These are phyloP conservation scores for Tillandsia fasciculata DNA, from an alignment of 176 grass and related monocot genomes.

Conservation along the genomic window DNA sequence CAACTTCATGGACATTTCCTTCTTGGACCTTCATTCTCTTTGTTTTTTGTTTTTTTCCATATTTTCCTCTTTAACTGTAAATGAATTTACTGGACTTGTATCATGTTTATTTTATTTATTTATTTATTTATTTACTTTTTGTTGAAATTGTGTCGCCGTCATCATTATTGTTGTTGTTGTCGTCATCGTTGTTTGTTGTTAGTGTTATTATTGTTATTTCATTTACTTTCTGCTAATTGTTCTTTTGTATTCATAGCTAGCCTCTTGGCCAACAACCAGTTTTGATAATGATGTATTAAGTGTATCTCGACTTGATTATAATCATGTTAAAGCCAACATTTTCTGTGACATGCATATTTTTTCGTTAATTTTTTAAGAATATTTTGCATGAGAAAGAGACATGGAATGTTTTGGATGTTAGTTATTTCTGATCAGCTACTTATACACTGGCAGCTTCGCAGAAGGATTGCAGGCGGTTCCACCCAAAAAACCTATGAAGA, in stretches of 20 bases:
- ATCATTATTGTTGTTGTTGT: too few species aligned
- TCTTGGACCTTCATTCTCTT: too few species aligned
- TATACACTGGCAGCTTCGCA: constrained; percentile 61
- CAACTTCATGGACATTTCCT: too few species aligned
- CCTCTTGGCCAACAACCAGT: neutral
- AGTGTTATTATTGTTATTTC: neutral
- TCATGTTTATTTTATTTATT: too few species aligned
- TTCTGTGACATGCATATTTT: neutral
- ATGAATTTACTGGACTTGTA: too few species aligned
- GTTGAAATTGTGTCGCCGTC: too few species aligned
- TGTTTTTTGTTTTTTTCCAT: too few species aligned
- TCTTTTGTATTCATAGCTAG: neutral
- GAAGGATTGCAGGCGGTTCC: constrained; percentile 56
- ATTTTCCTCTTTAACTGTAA: too few species aligned
- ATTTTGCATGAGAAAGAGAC: neutral
- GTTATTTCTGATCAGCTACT: constrained; percentile 9
- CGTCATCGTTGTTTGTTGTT: neutral
- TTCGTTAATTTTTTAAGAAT: neutral
- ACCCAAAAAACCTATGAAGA: constrained; percentile 53
- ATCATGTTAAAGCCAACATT: neutral
- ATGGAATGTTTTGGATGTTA: neutral
- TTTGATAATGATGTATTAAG: neutral
- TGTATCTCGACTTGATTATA: neutral
- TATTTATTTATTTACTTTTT: too few species aligned
- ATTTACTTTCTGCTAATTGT: neutral